These are phyloP conservation scores for Linum usitatissimum DNA, from an alignment of 345 rosid species.

Conservation along the genomic window DNA sequence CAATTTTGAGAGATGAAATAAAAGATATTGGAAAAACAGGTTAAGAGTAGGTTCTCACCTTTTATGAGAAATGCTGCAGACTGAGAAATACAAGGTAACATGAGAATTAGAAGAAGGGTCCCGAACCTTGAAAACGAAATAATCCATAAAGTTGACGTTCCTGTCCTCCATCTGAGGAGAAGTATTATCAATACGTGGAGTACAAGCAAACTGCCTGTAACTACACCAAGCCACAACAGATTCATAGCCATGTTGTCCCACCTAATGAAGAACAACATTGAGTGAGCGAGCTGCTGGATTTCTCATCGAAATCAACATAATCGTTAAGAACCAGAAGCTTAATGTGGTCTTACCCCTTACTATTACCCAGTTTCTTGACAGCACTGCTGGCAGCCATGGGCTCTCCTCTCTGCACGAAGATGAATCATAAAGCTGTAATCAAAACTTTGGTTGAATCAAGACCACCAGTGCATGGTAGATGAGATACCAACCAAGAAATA, in stretches of 20 bases:
- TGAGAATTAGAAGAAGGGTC: slow-evolving; percentile 36
- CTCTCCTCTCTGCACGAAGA: slow-evolving; percentile 42
- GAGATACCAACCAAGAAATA: slow-evolving; percentile 36
- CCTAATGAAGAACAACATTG: slow-evolving; percentile 17
- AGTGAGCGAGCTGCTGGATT: background rate
- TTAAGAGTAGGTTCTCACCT: slow-evolving; percentile 22
- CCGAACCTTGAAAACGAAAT: slow-evolving; percentile 37
- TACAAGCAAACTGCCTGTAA: slow-evolving; percentile 26
- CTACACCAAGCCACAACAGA: slow-evolving; percentile 42
- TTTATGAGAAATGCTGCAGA: slow-evolving; percentile 39
- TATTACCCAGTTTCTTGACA: slow-evolving; percentile 34
- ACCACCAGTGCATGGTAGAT: background rate
- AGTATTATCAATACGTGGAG: slow-evolving; percentile 20
- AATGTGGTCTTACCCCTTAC: slow-evolving; percentile 27
- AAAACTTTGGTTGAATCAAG: background rate
- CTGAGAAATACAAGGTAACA: slow-evolving; percentile 41
- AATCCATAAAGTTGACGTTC: slow-evolving; percentile 25
- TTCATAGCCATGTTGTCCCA: slow-evolving; percentile 44
- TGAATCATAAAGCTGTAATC: background rate
- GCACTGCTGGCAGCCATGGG: slow-evolving; percentile 35
- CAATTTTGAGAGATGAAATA: background rate
- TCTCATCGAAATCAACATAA: background rate
- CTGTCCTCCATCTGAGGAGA: slow-evolving; percentile 36
- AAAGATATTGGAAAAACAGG: background rate
- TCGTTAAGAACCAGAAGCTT: background rate